Base-by-base conservation (phyloP, 495 filamentous ascomycete species). In the Bathelium albidoporum region DNA sequence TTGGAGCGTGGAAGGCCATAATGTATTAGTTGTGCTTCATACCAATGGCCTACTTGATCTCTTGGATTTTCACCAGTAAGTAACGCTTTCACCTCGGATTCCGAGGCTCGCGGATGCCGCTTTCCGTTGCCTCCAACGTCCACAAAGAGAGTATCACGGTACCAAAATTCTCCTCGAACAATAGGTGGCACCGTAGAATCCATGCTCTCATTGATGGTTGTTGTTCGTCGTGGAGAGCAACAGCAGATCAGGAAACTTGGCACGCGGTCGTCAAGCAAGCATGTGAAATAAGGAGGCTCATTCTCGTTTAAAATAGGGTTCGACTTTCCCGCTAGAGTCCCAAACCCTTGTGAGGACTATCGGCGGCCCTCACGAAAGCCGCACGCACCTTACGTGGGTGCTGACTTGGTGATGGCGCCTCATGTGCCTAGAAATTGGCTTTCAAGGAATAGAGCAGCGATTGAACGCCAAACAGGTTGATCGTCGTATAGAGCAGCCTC, bases 11-110 rank as follows among this genome's bases (percentile, higher is more conserved):
- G 75, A 0, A 87, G 69, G 2, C 81, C 82, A 71, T 85, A 85
- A 60, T 87, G 82, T 2, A 83, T 67, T 24, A 85, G 74, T 60
- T 86, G 82, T 2, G 82, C 82, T 61, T 81, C 78, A 59, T 81
- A 85, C 79, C 78, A 85, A 62, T 82, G 81, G 7, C 73, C 78
- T 0, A 79, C 75, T 32, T 74, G 76, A 67, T 84, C 79, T 55
- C 78, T 80, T 11, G 71, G 71, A 22, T 69, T 63, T 2, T 73
- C 70, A 12, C 66, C 62, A 28, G 70, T 71, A 28, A 85, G 80
- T 4, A 83, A 67, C 4, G 72, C 66, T 43, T 71, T 74, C 20
- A 85, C 75, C 64, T 85, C 80, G 1, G 73, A 68, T 26, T 79
- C 55, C 5, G 72, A 75, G 1, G 79, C 80, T 16, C 80, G 80